Conservation (phyloP, 169 alveolate species). For the Plasmodium adleri region DNA sequence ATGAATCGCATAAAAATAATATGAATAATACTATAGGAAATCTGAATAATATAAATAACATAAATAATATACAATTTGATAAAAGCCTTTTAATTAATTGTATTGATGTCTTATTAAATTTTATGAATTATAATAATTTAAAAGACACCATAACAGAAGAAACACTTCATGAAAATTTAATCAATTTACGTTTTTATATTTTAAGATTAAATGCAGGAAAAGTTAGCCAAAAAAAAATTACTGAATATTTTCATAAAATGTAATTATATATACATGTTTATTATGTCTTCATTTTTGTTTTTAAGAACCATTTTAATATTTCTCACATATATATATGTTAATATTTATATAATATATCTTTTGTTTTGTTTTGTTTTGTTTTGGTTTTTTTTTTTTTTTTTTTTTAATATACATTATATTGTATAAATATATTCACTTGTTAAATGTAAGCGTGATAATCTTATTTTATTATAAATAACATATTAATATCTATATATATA, state of each 20-base stretch:
- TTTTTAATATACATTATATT: too few relatives aligned
- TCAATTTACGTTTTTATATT: constrained; percentile 64
- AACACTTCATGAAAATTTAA: constrained; percentile 45
- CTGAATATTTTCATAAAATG: constrained; percentile 66
- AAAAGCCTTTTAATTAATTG: constrained; percentile 47
- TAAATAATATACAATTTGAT: constrained; percentile 32
- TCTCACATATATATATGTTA: constrained; percentile 1
- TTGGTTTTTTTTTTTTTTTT: too few relatives aligned
- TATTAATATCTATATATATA: not conserved
- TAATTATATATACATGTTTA: not conserved
- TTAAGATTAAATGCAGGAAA: constrained; percentile 61
- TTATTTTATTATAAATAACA: not conserved
- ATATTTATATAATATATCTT: not conserved
- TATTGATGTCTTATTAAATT: constrained; percentile 48
- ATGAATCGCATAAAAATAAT: too few relatives aligned
- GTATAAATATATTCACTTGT: too few relatives aligned
- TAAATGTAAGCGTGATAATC: too few relatives aligned
- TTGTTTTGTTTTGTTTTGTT: too few relatives aligned
- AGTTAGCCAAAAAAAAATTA: constrained; percentile 61
- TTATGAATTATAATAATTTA: constrained; percentile 55
- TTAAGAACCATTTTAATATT: not conserved
- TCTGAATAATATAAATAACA: not conserved
- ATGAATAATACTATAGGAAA: not conserved
- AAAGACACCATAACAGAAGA: constrained; percentile 55
- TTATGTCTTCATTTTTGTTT: too few relatives aligned